These are phyloP conservation scores for Penicillium sp. DNA, from an alignment of 2,329 filamentous ascomycete genomes.

Conservation along the genomic window DNA sequence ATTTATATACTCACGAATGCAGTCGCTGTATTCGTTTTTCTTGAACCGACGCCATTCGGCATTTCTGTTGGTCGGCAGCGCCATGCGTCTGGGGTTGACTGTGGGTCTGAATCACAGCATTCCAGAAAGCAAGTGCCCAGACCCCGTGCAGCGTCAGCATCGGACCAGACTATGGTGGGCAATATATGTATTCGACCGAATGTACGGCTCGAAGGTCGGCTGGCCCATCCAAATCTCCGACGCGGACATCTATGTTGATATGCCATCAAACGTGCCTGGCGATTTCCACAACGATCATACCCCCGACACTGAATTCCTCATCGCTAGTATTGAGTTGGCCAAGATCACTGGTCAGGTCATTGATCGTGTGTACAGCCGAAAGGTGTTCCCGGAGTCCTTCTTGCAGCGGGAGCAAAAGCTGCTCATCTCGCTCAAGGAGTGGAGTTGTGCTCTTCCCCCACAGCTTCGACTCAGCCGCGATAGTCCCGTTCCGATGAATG, in stretches of 20 bases:
- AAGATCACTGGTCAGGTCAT: constrained; percentile 27
- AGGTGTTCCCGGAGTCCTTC: constrained; percentile 26
- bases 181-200: constrained; percentile 34
- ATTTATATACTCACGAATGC: neutral
- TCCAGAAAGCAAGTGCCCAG: constrained; percentile 21
- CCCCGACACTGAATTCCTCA: constrained; percentile 28
- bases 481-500: constrained; percentile 18
- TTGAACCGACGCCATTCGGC: constrained; percentile 28
- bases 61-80: constrained; percentile 33
- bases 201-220: constrained; percentile 46
- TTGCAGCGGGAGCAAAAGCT: constrained; percentile 35
- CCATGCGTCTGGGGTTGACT: constrained; percentile 37
- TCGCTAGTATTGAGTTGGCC: constrained; percentile 31
- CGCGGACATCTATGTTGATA: constrained; percentile 40
- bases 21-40: constrained; percentile 25
- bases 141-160: constrained; percentile 32
- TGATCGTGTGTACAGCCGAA: constrained; percentile 28
- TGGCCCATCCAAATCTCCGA: constrained; percentile 48
- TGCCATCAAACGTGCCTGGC: constrained; percentile 24
- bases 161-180: constrained; percentile 29
- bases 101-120: constrained; percentile 41
- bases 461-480: constrained; percentile 25
- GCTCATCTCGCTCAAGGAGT: constrained; percentile 31
- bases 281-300: constrained; percentile 27
- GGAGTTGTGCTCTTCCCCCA: constrained; percentile 30